These are phyloP conservation scores for Camellia granthamiana DNA, from an alignment of 148 eudicot species.

Conservation along the genomic window DNA sequence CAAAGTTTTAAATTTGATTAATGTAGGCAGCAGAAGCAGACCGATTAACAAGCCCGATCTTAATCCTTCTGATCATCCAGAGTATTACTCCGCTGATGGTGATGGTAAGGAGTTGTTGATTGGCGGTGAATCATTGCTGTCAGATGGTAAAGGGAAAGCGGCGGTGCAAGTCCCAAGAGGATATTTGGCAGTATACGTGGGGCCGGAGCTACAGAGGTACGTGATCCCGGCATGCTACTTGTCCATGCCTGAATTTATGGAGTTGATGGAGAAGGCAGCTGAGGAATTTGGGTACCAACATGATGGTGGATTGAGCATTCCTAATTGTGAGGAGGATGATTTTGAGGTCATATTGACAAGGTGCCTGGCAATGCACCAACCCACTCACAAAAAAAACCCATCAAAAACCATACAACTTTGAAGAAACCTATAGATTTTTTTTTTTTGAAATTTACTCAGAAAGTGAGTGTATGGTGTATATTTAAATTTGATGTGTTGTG, in stretches of 20 bases:
- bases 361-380: neutral
- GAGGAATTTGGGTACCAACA: conserved; percentile 28
- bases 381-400: neutral
- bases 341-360: conserved; percentile 14
- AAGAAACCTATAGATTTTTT: too few species aligned
- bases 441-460: too few species aligned
- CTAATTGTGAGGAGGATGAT: conserved; percentile 14
- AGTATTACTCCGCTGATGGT: too few species aligned
- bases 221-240: conserved; percentile 23
- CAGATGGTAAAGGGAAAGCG: neutral
- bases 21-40: too few species aligned
- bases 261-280: conserved; percentile 17
- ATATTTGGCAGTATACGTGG: conserved; percentile 23
- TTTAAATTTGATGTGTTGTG: too few species aligned
- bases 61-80: too few species aligned
- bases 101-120: conserved; percentile 18
- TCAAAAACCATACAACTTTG: too few species aligned
- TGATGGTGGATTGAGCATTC: conserved; percentile 22
- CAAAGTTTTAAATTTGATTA: conserved; percentile 12
- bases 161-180: conserved; percentile 18
- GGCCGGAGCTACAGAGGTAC: conserved; percentile 18
- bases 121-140: neutral
- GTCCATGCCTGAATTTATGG: conserved; percentile 23
- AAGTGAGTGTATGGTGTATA: too few species aligned
- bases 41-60: too few species aligned